Base-by-base conservation (phyloP, 345 rosid species). In the Hibiscus trionum region DNA sequence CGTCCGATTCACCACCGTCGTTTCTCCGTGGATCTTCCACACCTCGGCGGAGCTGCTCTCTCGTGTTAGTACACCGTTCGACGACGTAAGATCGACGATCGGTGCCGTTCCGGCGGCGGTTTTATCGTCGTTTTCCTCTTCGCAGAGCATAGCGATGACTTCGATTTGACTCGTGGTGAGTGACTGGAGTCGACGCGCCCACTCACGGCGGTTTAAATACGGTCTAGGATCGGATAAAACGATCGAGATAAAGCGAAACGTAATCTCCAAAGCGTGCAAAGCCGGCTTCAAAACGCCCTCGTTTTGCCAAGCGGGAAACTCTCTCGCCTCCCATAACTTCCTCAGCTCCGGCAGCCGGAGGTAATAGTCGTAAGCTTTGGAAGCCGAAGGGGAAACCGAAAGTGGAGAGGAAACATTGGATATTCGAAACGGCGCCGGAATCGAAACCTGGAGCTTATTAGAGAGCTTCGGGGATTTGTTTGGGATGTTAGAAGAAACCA, bases 171-270 rank as follows among this genome's bases (percentile, higher is more conserved):
- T 65, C 9, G 88, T 82, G 52, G 89, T 79, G 37, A 94, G 85
- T 0, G 88, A 85, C 77, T 91, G 93, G 37, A 94, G 77, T 69
- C 96, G 77, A 65, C 94, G 89, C 73, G 62, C 77, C 91, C 93
- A 91, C 75, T 91, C 88, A 49, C 81, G 84, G 70, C 73, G 84
- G 79, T 88, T 90, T 17, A 81, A 70, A 79, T 94, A 94, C 19
- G 93, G 95, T 77, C 97, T 81, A 4, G 88, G 79, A 64, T 91
- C 98, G 7, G 91, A 87, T 56, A 84, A 59, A 58, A 84, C 85
- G 55, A 89, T 80, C 11, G 93, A 84, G 73, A 88, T 76, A 49
- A 91, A 83, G 72, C 97, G 93, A 81, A 94, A 94, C 11, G 95
- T 90, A 78, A 90, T 85, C 77, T 93, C 96, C 0, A 89, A 78